These are phyloP conservation scores for Cadophora luteo-olivacea DNA, from an alignment of 2,329 filamentous ascomycete species.

Conservation along the genomic window DNA sequence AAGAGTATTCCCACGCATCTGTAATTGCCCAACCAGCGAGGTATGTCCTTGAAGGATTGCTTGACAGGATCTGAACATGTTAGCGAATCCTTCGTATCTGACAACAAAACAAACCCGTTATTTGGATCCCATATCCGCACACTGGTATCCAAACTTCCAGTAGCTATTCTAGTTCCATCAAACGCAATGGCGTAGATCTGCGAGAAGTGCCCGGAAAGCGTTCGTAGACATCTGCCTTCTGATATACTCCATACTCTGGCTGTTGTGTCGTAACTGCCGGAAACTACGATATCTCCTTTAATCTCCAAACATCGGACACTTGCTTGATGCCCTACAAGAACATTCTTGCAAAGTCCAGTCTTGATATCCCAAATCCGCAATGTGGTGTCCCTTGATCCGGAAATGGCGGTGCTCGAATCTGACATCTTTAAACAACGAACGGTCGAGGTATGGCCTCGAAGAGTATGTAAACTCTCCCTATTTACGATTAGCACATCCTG, in stretches of 20 bases:
- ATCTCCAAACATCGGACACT: constrained; percentile 96
- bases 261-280: constrained; percentile 96
- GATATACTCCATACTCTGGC: constrained; percentile 98
- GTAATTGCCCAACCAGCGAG: constrained; percentile 92
- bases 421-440: constrained; percentile 98
- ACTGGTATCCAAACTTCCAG: constrained; percentile 94
- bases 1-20: constrained; percentile 92
- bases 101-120: constrained; percentile 69
- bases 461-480: constrained; percentile 77
- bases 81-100: constrained; percentile 44
- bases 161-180: constrained; percentile 91
- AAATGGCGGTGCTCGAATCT: constrained; percentile 91
- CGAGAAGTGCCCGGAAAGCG: constrained; percentile 92
- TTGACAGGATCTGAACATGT: constrained; percentile 57
- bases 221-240: constrained; percentile 89
- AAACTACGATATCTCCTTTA: constrained; percentile 96
- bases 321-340: constrained; percentile 92
- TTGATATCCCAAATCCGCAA: constrained; percentile 93
- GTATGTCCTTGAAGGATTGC: constrained; percentile 97
- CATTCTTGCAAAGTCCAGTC: constrained; percentile 86
- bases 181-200: constrained; percentile 99
- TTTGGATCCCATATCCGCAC: constrained; percentile 95
- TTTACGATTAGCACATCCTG: constrained; percentile 40
- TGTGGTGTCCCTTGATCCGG: constrained; percentile 93
- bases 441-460: constrained; percentile 95